Base-by-base conservation (phyloP, 192 early-diverging fungal genomes). In the Coemansia sp. region DNA sequence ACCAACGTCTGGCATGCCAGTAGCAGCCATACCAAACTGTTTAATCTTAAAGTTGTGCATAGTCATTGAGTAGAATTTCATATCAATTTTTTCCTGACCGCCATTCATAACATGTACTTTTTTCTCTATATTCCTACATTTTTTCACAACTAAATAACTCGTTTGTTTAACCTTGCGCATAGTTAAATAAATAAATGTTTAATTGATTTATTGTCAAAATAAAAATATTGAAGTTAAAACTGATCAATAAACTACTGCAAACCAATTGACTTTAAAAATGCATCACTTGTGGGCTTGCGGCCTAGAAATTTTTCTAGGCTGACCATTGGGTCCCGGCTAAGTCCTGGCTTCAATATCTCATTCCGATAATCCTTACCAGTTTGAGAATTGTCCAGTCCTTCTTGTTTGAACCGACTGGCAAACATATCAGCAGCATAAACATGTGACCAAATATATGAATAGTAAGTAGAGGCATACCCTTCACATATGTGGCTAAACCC, bases 361-460 rank as follows among this genome's bases (percentile, higher is more conserved):
- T 51, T 38, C 4, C 58, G 46, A 18, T 51, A 60, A 8, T 60
- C 47, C 22, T 5, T 18, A 12, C 47, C 58, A 24, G 58, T 60
- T 12, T 51, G 47, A 9, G 22, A 10, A 32, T 60, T 60, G 32
- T 82, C 30, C 3, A 89, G 71, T 1, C 69, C 68, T 24, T 85
- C 76, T 2, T 69, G 67, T 46, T 82, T 69, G 61, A 89, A 89
- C 18, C 85, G 70, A 9, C 79, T 72, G 23, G 71, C 88, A 76
- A 84, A 91, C 79, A 92, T 87, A 64, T 92, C 91, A 46, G 85
- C 85, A 3, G 85, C 83, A 54, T 85, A 87, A 46, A 91, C 86
- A 69, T 90, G 82, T 3, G 84, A 82, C 84, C 85, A 91, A 35
- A 88, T 60, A 54, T 91, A 91, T 2, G 86, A 85, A 45, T 87